Evolutionary conservation across 805 yeast genomes (phyloP), one percentile per base, ranked within the genome.

Genomic region (Metschnikowia kofuensis): DNA sequence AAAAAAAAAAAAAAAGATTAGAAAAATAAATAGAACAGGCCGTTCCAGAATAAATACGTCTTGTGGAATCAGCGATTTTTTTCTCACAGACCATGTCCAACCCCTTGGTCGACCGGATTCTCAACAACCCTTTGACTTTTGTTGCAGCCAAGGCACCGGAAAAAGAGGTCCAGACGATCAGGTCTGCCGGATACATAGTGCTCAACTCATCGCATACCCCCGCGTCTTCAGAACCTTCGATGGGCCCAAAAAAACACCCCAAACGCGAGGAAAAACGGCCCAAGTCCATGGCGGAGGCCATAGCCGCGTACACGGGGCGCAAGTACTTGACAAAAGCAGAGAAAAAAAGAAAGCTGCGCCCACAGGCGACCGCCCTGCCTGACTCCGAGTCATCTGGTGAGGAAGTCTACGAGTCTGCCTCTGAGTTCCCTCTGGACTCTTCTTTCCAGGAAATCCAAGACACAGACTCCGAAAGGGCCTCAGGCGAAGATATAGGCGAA

Each of bases 61-160:
- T 14, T 13, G 11, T n/a, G 27, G 10, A 16, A 26, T 38, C 40
- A 39, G 32, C 42, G 9, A 21, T 21, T 21, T 40, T 31, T n/a
- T 28, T 40, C 30, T 16, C 29, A 10, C 21, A 38, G 42, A 34
- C 42, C 48, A 55, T 55, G 55, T 51, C 60, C 34, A 73, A 79
- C 43, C 87, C 88, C n/a, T 63, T 82, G 40, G 79, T 83, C 50
- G 87, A 83, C 57, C 72, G 86, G 57, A 74, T 84, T 47, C 69
- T 84, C 37, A 67, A 83, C 29, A 78, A 79, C 48, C 90, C 89
- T 9, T 63, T 85, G 44, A 73, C 72, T 29, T 89, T 88, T 65
- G 81, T 77, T 46, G 72, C 81, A 4, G 90, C 88, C 13, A 79
- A 75, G 53, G 68, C 68, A 46, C 54, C 55, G 10, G 57, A 55